phyloP scores from a whole-genome alignment of 352 stramenopile species.

The Phytophthora pluvialis region DNA sequence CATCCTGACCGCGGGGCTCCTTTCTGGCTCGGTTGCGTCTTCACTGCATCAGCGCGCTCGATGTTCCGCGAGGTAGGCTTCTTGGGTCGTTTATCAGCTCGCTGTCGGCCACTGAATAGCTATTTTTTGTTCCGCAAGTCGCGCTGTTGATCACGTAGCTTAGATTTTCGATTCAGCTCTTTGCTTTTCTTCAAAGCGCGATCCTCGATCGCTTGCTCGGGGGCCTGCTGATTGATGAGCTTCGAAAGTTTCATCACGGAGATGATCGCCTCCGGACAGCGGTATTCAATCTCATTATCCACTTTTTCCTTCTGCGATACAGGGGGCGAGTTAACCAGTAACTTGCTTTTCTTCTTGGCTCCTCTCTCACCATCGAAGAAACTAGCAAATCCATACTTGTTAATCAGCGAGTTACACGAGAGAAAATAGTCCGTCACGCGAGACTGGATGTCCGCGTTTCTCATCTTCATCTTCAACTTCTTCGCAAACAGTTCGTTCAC shows the following conservation, averaged over 20 bases:
- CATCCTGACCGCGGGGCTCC: too few relatives aligned
- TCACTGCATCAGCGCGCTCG: too few relatives aligned
- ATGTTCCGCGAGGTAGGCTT: too few relatives aligned
- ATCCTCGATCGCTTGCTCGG: slow-evolving; percentile 5
- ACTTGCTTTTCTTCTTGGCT: slow-evolving; percentile 13
- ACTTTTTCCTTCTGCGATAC: slow-evolving; percentile 2
- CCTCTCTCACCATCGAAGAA: slow-evolving; percentile 11
- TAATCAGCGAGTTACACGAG: slow-evolving; percentile 3
- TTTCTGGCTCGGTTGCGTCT: too few relatives aligned
- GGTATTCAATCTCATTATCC: slow-evolving; percentile 12
- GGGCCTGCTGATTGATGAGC: neutral
- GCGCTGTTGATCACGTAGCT: too few relatives aligned
- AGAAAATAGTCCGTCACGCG: neutral
- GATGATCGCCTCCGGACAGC: neutral
- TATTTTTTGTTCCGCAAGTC: too few relatives aligned
- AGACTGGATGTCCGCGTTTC: neutral
- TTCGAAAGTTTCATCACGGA: neutral
- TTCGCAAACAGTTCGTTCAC: neutral
- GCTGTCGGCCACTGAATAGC: too few relatives aligned
- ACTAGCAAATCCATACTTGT: slow-evolving; percentile 3
- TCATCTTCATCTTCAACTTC: neutral
- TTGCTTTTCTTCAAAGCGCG: neutral
- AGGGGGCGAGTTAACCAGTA: slow-evolving; percentile 2
- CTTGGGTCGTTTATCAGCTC: too few relatives aligned
- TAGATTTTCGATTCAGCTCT: neutral